A percentile compares a stretch with the other conserved stretches of the same genome.
Evolutionary conservation across 1,284 basidiomycete genomes (phyloP).

Genomic region (Sporisorium exsertum): DNA sequence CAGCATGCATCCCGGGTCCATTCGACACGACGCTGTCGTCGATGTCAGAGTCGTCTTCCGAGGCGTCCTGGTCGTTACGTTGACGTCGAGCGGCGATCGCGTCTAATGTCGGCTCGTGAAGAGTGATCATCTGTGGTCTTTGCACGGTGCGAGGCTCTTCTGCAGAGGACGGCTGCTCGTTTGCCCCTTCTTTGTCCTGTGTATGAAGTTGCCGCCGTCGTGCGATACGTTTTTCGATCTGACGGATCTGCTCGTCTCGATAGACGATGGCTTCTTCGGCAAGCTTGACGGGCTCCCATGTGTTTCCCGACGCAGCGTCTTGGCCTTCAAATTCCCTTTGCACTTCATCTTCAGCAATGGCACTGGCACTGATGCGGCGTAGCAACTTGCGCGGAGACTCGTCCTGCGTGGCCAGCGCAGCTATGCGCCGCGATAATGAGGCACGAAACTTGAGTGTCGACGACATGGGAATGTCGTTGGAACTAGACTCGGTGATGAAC

Average conservation of each 20-base stretch:
- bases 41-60: constrained; percentile 23
- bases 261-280: constrained; percentile 30
- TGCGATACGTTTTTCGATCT: constrained; percentile 43
- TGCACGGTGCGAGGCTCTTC: constrained; percentile 25
- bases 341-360: constrained; percentile 53
- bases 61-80: background rate
- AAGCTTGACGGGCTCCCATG: constrained; percentile 15
- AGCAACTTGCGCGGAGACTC: constrained; percentile 59
- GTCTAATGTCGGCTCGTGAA: constrained; percentile 47
- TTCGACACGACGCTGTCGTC: constrained; percentile 12
- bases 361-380: constrained; percentile 54
- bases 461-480: constrained; percentile 44
- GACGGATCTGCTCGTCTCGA: constrained; percentile 45
- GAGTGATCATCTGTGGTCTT: constrained; percentile 41
- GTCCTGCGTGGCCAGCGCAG: constrained; percentile 20
- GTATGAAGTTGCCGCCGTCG: constrained; percentile 26
- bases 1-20: background rate
- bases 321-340: constrained; percentile 36
- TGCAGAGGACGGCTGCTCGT: background rate
- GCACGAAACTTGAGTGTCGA: constrained; percentile 47
- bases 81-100: constrained; percentile 9
- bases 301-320: background rate
- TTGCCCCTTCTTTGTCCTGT: constrained; percentile 12
- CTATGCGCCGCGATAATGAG: constrained; percentile 32
- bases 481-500: constrained; percentile 33